Evolutionary conservation across 495 filamentous ascomycete genomes (phyloP).

Genomic region (Aeminium ludgeri): DNA sequence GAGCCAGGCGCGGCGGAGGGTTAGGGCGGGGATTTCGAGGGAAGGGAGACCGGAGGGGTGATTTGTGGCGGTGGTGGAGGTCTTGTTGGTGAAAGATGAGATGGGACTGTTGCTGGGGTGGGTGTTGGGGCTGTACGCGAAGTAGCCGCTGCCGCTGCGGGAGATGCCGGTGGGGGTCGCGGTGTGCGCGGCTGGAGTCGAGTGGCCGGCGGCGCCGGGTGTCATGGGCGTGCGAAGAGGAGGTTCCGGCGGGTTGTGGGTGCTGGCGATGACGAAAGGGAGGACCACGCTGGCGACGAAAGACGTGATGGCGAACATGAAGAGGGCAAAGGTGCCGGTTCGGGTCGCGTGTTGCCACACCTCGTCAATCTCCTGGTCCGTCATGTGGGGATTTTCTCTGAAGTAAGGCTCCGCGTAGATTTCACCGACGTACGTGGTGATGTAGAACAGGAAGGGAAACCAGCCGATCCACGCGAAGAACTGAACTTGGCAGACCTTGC

Average conservation of each 20-base stretch:
- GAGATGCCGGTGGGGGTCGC: neutral
- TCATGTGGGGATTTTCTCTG: slow-evolving; percentile 55
- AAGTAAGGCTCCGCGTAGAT: slow-evolving; percentile 74
- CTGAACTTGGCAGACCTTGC: slow-evolving; percentile 70
- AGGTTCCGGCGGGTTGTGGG: slow-evolving; percentile 36
- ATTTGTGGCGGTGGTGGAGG: slow-evolving; percentile 11
- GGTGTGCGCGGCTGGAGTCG: slow-evolving; percentile 1
- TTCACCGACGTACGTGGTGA: slow-evolving; percentile 79
- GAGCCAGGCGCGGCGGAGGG: slow-evolving; percentile 72
- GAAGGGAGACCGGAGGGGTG: slow-evolving; percentile 29
- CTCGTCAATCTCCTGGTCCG: slow-evolving; percentile 51
- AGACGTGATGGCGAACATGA: slow-evolving; percentile 73
- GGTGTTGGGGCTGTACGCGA: slow-evolving; percentile 11
- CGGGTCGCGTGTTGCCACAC: slow-evolving; percentile 71
- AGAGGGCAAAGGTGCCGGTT: slow-evolving; percentile 63
- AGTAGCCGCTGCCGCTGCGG: slow-evolving; percentile 13
- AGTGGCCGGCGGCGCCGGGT: slow-evolving; percentile 6
- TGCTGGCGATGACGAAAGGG: slow-evolving; percentile 64
- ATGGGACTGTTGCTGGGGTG: slow-evolving; percentile 3
- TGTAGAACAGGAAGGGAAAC: slow-evolving; percentile 91
- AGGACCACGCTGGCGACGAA: slow-evolving; percentile 64
- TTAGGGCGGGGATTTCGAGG: slow-evolving; percentile 61
- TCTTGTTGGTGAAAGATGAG: slow-evolving; percentile 1
- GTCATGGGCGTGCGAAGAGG: slow-evolving; percentile 17
- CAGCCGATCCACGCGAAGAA: slow-evolving; percentile 86